Conservation (phyloP, 805 yeast species). For the Barnettozyma wickerhamii region DNA sequence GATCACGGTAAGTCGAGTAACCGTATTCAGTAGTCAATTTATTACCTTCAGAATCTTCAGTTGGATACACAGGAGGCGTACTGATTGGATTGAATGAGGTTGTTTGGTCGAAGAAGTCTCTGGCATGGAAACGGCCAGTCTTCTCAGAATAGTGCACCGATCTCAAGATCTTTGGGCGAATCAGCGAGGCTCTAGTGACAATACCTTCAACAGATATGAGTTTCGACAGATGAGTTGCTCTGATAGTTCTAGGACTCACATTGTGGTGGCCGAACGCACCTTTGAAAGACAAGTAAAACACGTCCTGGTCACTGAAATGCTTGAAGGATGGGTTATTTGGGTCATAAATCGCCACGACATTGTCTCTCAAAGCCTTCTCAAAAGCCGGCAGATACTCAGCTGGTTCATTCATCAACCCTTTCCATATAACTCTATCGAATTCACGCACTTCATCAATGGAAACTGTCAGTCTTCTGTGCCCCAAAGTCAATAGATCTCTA, state of each 20-base stretch:
- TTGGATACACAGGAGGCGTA: conserved; percentile 84
- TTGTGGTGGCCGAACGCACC: conserved; percentile 91
- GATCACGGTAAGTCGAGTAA: conserved; percentile 86
- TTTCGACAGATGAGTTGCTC: conserved; percentile 71
- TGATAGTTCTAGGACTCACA: conserved; percentile 83
- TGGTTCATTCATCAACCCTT: conserved; percentile 69
- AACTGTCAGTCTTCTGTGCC: conserved; percentile 62
- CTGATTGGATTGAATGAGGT: conserved; percentile 82
- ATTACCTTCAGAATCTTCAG: conserved; percentile 89
- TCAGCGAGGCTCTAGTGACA: conserved; percentile 88
- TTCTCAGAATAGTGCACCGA: conserved; percentile 91
- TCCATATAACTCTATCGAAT: conserved; percentile 75
- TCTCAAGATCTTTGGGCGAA: conserved; percentile 85
- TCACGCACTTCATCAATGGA: conserved; percentile 85
- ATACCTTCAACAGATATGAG: conserved; percentile 91
- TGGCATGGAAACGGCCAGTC: conserved; percentile 78
- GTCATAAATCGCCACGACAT: conserved; percentile 69
- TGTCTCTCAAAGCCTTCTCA: conserved; percentile 78
- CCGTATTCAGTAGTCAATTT: conserved; percentile 90
- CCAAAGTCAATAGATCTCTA: conserved; percentile 65
- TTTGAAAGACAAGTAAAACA: conserved; percentile 71
- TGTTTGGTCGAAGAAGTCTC: conserved; percentile 91
- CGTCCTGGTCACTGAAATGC: conserved; percentile 54
- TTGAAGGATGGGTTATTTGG: conserved; percentile 48
- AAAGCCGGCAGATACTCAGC: conserved; percentile 87